Evolutionary conservation across 2,329 filamentous ascomycete genomes (phyloP).

Genomic region (Venturia pyrina): DNA sequence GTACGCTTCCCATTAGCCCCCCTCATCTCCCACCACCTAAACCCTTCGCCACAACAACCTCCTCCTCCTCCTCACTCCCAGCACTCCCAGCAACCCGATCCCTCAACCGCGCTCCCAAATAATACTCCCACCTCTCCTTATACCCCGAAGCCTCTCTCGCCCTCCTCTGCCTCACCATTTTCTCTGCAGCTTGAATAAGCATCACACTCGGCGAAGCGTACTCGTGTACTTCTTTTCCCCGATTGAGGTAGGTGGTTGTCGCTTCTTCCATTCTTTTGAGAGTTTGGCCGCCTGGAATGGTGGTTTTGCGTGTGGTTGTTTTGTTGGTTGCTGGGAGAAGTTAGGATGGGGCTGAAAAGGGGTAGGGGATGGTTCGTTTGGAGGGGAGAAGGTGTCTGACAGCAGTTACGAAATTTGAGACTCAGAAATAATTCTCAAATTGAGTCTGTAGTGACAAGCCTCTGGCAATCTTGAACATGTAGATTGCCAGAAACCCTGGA

Average conservation of each 20-base stretch:
- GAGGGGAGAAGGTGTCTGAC: too few relatives aligned
- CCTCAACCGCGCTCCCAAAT: constrained; percentile 21
- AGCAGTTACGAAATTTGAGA: too few relatives aligned
- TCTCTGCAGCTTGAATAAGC: constrained; percentile 37
- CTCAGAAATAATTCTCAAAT: too few relatives aligned
- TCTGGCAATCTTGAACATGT: too few relatives aligned
- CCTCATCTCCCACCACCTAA: too few relatives aligned
- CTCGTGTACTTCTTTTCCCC: constrained; percentile 19
- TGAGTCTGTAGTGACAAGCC: too few relatives aligned
- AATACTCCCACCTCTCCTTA: constrained; percentile 26
- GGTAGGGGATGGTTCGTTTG: too few relatives aligned
- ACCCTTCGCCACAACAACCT: neutral
- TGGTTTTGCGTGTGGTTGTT: constrained; percentile 12
- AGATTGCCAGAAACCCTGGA: too few relatives aligned
- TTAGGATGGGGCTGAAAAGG: too few relatives aligned
- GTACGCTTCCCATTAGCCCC: too few relatives aligned
- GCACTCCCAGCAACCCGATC: neutral
- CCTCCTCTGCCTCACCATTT: constrained; percentile 35
- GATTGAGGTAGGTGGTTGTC: constrained; percentile 29
- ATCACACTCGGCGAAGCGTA: constrained; percentile 36
- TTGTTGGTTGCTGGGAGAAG: constrained; percentile 20
- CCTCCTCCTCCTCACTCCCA: neutral
- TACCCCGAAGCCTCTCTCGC: constrained; percentile 30
- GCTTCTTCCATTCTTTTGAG: constrained; percentile 36
- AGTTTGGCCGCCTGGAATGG: constrained; percentile 32